A percentile compares a stretch with the other conserved stretches of the same genome.
phyloP scores from a whole-genome alignment of 225 moss, liverwort and hornwort genomes.

The Pseudisothecium myosuroides region DNA sequence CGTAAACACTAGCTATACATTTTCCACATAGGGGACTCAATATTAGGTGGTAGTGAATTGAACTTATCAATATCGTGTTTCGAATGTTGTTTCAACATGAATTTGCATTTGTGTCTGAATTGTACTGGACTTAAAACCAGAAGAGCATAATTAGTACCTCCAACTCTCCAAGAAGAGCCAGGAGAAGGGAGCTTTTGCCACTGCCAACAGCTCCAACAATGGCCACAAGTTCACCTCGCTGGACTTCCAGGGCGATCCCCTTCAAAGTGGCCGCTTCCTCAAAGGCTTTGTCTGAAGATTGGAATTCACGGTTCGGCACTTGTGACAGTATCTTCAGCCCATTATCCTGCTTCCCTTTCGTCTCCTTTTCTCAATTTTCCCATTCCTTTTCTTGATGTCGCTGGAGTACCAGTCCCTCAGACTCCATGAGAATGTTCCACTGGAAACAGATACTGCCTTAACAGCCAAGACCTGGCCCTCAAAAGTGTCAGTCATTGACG shows the following conservation, averaged over 20 bases:
- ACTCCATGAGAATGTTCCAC: slow-evolving; percentile 55
- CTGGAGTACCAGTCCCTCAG: background rate
- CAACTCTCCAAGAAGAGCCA: slow-evolving; percentile 73
- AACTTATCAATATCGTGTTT: too few relatives aligned
- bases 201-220: slow-evolving; percentile 75
- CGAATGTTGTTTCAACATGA: background rate
- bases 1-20: too few relatives aligned
- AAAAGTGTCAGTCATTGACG: too few relatives aligned
- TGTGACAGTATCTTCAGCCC: background rate
- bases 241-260: slow-evolving; percentile 24
- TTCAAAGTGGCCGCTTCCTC: slow-evolving; percentile 9
- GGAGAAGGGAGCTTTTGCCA: slow-evolving; percentile 66
- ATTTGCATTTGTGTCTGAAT: background rate
- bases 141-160: slow-evolving; percentile 23
- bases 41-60: background rate
- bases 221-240: slow-evolving; percentile 46
- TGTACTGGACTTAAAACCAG: background rate
- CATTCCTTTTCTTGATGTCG: background rate
- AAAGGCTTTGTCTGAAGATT: background rate
- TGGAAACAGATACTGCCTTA: slow-evolving; percentile 9
- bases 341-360: background rate
- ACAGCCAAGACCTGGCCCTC: background rate
- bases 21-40: background rate
- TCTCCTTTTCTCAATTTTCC: background rate
- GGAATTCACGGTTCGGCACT: background rate